Conservation (phyloP, 805 yeast genomes). For the Ogataea methanolica region DNA sequence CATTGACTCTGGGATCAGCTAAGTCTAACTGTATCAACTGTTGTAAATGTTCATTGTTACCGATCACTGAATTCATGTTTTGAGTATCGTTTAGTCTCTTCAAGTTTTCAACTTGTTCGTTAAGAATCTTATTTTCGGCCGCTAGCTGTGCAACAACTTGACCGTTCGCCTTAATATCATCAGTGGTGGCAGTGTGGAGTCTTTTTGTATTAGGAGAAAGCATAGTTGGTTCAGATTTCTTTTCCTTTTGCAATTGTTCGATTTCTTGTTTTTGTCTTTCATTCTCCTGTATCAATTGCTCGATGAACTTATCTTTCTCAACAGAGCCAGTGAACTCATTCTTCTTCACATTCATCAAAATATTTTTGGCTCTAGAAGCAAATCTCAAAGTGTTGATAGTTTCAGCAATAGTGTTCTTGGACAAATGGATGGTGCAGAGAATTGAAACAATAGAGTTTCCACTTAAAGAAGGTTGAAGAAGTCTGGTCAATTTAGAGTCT, state of each 20-base stretch:
- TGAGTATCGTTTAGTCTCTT: conserved; percentile 52
- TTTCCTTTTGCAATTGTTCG: conserved; percentile 28
- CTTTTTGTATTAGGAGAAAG: too few species aligned
- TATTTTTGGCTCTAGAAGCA: conserved; percentile 90
- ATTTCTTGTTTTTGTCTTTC: conserved; percentile 57
- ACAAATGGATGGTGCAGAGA: conserved; percentile 79
- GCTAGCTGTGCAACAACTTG: conserved; percentile 34
- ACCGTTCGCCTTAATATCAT: conserved; percentile 1
- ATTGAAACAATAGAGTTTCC: conserved; percentile 83
- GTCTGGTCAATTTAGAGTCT: conserved; percentile 86
- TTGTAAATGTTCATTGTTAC: conserved; percentile 56
- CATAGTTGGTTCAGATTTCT: not conserved
- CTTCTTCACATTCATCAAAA: conserved; percentile 61
- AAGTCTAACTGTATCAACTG: conserved; percentile 46
- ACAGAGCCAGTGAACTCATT: conserved; percentile 33
- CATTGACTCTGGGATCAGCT: conserved; percentile 30
- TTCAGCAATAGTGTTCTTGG: conserved; percentile 59
- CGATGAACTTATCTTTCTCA: conserved; percentile 49
- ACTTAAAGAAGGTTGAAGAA: conserved; percentile 86
- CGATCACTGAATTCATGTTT: conserved; percentile 36
- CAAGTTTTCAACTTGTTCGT: conserved; percentile 66
- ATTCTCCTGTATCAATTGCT: conserved; percentile 53
- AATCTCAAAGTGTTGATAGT: conserved; percentile 84
- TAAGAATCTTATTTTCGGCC: conserved; percentile 61
- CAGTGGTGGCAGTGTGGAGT: not conserved